A percentile compares a stretch with the other conserved stretches of the same genome.
Evolutionary conservation across 2,329 filamentous ascomycete genomes (phyloP).

Genomic region (Triangularia verruculosa): DNA sequence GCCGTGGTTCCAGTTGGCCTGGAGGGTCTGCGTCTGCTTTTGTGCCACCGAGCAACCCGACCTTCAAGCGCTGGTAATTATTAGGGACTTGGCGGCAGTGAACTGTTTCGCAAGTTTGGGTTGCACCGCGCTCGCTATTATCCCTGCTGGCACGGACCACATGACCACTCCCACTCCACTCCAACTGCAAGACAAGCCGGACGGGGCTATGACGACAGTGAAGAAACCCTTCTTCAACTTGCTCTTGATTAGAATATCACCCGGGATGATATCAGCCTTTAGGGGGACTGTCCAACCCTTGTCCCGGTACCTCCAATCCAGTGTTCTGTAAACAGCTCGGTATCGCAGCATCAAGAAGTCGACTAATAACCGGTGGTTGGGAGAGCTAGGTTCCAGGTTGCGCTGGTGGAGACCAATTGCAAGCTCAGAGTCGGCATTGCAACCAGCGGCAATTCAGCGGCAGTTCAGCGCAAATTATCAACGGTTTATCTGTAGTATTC

Average conservation of each 20-base stretch:
- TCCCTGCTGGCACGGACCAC: constrained; percentile 8
- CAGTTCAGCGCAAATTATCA: background rate
- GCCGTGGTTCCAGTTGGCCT: constrained; percentile 17
- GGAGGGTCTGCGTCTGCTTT: constrained; percentile 12
- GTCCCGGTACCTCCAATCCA: too few relatives aligned
- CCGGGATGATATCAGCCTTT: too few relatives aligned
- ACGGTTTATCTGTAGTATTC: too few relatives aligned
- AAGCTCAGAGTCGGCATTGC: background rate
- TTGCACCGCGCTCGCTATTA: background rate
- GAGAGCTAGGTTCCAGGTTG: background rate
- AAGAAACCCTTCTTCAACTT: background rate
- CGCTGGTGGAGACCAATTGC: background rate
- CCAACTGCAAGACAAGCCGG: background rate
- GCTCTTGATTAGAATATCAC: too few relatives aligned
- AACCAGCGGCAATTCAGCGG: background rate
- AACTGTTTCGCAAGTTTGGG: background rate
- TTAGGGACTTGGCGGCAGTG: background rate
- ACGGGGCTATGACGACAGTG: constrained; percentile 7
- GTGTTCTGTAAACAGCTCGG: too few relatives aligned
- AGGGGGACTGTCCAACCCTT: too few relatives aligned
- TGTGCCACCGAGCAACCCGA: constrained; percentile 6
- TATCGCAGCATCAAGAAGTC: too few relatives aligned
- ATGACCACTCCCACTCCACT: background rate
- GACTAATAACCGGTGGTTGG: too few relatives aligned
- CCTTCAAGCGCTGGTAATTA: constrained; percentile 8